Conservation (phyloP, 192 early-diverging fungal genomes). For the Coemansia reversa region DNA sequence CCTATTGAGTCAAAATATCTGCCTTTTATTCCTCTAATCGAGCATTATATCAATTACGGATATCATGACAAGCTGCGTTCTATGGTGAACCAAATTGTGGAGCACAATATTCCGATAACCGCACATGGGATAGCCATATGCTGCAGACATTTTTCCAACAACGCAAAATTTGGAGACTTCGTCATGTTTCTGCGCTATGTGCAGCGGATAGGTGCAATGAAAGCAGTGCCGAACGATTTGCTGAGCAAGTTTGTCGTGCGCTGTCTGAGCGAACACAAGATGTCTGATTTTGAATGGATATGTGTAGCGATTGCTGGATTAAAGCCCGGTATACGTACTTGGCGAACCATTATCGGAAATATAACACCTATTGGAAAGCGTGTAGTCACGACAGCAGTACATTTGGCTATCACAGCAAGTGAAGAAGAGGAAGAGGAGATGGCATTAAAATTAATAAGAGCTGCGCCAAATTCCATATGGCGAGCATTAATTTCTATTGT, state of each 20-base stretch:
- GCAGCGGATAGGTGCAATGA: constrained; percentile 18
- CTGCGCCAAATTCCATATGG: constrained; percentile 2
- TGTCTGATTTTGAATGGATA: constrained; percentile 41
- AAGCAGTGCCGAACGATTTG: constrained; percentile 12
- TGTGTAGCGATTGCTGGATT: constrained; percentile 4
- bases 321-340: not conserved
- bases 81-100: constrained; percentile 26
- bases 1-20: constrained; percentile 12
- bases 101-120: constrained; percentile 28
- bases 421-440: not conserved
- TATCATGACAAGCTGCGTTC: constrained; percentile 15
- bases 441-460: constrained; percentile 14
- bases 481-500: constrained; percentile 13
- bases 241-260: constrained; percentile 18
- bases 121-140: constrained; percentile 14
- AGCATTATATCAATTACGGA: constrained; percentile 29
- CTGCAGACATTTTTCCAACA: constrained; percentile 18
- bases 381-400: constrained; percentile 12
- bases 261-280: constrained; percentile 15
- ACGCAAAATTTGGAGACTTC: constrained; percentile 11
- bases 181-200: constrained; percentile 51
- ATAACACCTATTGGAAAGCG: constrained; percentile 9
- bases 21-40: constrained; percentile 37
- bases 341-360: constrained; percentile 15
- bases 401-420: constrained; percentile 1